These are phyloP conservation scores for Heteromeles arbutifolia DNA, from an alignment of 306 rosid genomes.

Conservation along the genomic window DNA sequence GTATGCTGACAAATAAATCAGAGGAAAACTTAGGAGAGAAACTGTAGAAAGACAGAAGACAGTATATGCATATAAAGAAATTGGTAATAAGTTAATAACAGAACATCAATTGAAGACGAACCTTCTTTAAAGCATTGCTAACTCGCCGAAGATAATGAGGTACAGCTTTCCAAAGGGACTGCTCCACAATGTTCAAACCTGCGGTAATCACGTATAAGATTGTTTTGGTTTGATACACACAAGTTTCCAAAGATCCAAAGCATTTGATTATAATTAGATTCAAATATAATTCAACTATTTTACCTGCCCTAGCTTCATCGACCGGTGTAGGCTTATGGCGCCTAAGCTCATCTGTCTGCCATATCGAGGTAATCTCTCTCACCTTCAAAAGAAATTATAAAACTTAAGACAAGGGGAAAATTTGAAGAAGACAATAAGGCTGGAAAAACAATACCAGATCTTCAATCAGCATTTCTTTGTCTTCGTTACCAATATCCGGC, in stretches of 20 bases:
- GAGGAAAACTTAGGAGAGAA: neutral
- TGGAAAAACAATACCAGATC: conserved; percentile 66
- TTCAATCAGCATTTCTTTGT: conserved; percentile 80
- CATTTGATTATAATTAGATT: neutral
- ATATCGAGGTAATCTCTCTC: conserved; percentile 90
- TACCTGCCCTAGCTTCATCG: conserved; percentile 97
- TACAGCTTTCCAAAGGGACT: conserved; percentile 94
- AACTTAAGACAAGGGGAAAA: conserved; percentile 6
- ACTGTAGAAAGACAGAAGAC: neutral
- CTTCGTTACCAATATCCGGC: conserved; percentile 74
- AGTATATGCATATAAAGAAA: neutral
- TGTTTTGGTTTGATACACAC: conserved; percentile 2
- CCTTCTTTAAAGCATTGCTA: conserved; percentile 95
- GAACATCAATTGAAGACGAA: conserved; percentile 21
- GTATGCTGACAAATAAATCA: conserved; percentile 58
- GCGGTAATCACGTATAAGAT: conserved; percentile 14
- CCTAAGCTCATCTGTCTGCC: conserved; percentile 98
- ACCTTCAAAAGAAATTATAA: conserved; percentile 46
- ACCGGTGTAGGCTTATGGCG: conserved; percentile 90
- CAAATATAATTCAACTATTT: conserved; percentile 16
- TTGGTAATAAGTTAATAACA: conserved; percentile 1
- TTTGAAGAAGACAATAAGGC: conserved; percentile 14
- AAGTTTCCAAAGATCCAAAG: neutral
- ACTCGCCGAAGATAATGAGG: conserved; percentile 92
- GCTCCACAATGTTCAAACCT: conserved; percentile 96